Conservation (phyloP, 2,329 filamentous ascomycete species). For the Pseudogymnoascus sp. region DNA sequence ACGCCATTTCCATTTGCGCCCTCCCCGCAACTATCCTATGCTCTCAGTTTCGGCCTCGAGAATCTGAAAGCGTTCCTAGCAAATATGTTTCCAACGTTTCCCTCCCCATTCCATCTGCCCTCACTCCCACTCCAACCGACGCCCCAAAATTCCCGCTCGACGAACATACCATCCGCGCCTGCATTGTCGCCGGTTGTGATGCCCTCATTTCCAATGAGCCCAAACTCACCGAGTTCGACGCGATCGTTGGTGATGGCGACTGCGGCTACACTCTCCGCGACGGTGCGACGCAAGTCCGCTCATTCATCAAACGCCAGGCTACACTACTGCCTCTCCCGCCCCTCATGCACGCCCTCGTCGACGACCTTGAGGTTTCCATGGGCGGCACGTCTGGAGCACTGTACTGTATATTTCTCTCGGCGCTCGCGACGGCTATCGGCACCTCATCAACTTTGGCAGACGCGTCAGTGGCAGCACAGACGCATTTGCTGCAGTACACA, state of each 20-base stretch:
- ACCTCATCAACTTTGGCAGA: conserved; percentile 12
- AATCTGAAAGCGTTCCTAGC: conserved; percentile 9
- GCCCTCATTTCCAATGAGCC: conserved; percentile 42
- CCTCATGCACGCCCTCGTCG: conserved; percentile 19
- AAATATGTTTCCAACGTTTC: neutral
- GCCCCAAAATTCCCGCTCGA: conserved; percentile 14
- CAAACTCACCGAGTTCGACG: conserved; percentile 43
- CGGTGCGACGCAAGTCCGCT: conserved; percentile 24
- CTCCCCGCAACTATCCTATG: conserved; percentile 14
- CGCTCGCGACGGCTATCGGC: conserved; percentile 17
- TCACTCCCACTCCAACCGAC: conserved; percentile 17
- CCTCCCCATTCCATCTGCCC: conserved; percentile 4
- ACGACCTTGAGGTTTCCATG: conserved; percentile 25
- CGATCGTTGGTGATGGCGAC: conserved; percentile 27
- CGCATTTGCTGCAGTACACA: conserved; percentile 23
- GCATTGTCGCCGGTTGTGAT: conserved; percentile 15
- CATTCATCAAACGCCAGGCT: conserved; percentile 20
- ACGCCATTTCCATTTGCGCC: conserved; percentile 20
- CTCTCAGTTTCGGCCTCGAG: conserved; percentile 13
- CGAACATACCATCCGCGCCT: conserved; percentile 16
- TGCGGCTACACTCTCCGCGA: conserved; percentile 25
- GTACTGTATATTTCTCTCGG: conserved; percentile 25
- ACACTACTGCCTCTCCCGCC: conserved; percentile 15
- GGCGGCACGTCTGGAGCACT: conserved; percentile 28
- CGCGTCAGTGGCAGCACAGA: conserved; percentile 18